phyloP scores from a whole-genome alignment of 2,329 filamentous ascomycete genomes.

The Plenodomus biglobosus region DNA sequence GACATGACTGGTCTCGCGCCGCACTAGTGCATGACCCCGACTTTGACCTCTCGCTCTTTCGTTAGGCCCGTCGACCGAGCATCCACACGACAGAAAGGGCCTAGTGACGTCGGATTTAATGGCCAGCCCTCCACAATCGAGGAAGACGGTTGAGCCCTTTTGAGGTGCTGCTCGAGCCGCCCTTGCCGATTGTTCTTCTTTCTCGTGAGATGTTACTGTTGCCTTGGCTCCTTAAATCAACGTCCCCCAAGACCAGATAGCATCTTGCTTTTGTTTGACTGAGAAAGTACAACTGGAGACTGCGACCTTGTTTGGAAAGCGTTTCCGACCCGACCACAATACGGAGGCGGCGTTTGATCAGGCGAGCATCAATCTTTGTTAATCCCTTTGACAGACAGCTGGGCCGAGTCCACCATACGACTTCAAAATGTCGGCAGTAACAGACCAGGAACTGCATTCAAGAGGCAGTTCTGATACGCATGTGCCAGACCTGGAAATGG shows the following conservation, averaged over 20 bases:
- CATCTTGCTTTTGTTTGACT: too few relatives aligned
- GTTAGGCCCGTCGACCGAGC: conserved; percentile 17
- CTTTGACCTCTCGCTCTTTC: conserved; percentile 15
- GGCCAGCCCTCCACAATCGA: neutral
- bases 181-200: neutral
- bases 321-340: too few relatives aligned
- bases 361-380: neutral
- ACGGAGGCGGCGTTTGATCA: neutral
- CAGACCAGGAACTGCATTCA: conserved; percentile 20
- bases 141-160: neutral
- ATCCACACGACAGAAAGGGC: conserved; percentile 1
- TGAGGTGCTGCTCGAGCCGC: neutral
- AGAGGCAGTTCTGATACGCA: conserved; percentile 27
- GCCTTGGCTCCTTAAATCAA: neutral
- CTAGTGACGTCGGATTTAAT: conserved; percentile 12
- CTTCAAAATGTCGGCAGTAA: conserved; percentile 20
- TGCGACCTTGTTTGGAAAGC: too few relatives aligned
- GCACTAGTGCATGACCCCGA: neutral
- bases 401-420: neutral
- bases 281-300: too few relatives aligned
- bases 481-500: conserved; percentile 21
- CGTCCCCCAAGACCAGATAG: too few relatives aligned
- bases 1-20: neutral
- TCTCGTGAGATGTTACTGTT: neutral
- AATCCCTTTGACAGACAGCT: neutral